Conservation (phyloP, 371 early-diverging fungal genomes). For the Mucor velutinosus region DNA sequence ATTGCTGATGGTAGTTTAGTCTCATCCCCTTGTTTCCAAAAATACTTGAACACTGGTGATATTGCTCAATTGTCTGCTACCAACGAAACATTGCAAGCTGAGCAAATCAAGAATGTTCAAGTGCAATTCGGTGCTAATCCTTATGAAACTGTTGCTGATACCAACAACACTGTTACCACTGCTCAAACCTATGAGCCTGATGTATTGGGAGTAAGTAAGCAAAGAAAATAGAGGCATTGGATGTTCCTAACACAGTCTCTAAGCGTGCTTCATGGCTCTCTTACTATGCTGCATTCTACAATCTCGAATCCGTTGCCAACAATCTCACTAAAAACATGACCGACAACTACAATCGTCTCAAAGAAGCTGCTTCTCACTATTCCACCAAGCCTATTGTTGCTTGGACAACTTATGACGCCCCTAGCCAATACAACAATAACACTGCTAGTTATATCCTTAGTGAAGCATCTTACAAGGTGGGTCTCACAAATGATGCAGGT, state of each 20-base stretch:
- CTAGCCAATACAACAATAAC: slow-evolving; percentile 68
- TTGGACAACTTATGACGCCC: slow-evolving; percentile 68
- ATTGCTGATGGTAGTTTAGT: slow-evolving; percentile 62
- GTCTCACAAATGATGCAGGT: slow-evolving; percentile 69
- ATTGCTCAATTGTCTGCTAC: slow-evolving; percentile 35
- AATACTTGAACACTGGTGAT: slow-evolving; percentile 37
- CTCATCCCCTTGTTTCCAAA: slow-evolving; percentile 69
- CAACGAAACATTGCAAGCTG: slow-evolving; percentile 45
- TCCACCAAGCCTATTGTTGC: slow-evolving; percentile 63
- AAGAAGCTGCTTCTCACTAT: slow-evolving; percentile 51
- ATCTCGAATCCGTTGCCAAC: slow-evolving; percentile 67
- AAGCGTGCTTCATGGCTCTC: slow-evolving; percentile 77
- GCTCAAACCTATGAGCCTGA: slow-evolving; percentile 47
- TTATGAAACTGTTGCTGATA: slow-evolving; percentile 6
- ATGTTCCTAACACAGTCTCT: slow-evolving; percentile 15
- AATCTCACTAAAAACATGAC: slow-evolving; percentile 54
- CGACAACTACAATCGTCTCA: slow-evolving; percentile 70
- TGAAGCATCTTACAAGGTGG: slow-evolving; percentile 61
- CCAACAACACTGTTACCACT: slow-evolving; percentile 37
- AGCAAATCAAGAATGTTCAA: slow-evolving; percentile 43
- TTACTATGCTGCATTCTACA: slow-evolving; percentile 77
- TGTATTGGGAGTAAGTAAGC: slow-evolving; percentile 58
- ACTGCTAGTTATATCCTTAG: slow-evolving; percentile 66
- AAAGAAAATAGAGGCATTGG: background rate
- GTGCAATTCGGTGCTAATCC: slow-evolving; percentile 45